phyloP scores from a whole-genome alignment of 805 yeast genomes.

The Zygosaccharomyces bailii region DNA sequence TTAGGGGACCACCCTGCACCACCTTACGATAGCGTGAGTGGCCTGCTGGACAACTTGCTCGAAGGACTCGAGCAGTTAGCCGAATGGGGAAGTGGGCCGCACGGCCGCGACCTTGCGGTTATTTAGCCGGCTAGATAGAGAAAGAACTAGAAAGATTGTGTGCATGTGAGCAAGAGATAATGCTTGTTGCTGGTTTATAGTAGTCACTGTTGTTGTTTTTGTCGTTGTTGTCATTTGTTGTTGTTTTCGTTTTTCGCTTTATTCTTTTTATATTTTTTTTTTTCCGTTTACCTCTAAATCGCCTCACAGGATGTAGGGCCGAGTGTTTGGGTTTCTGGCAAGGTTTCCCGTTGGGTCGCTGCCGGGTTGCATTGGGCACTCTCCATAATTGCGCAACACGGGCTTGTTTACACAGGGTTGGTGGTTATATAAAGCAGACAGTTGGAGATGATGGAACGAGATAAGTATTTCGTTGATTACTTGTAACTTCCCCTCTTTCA shows the following conservation, averaged over 20 bases:
- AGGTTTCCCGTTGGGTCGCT: background rate
- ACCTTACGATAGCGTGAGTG: background rate
- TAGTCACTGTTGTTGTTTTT: conserved; percentile 1
- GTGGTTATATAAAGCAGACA: conserved; percentile 6
- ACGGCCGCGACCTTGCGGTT: too few species aligned
- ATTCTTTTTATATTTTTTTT: background rate
- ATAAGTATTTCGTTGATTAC: too few species aligned
- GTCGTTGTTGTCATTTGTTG: background rate
- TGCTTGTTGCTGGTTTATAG: background rate
- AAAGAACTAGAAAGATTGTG: too few species aligned
- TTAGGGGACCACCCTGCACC: background rate
- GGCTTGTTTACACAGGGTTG: background rate
- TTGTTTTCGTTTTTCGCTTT: background rate
- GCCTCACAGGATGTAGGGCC: background rate
- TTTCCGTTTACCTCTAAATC: too few species aligned
- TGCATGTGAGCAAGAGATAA: too few species aligned
- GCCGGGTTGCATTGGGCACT: background rate
- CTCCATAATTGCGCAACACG: background rate
- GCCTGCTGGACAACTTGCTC: conserved; percentile 2
- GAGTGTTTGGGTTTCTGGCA: background rate
- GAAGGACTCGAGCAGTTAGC: conserved; percentile 14
- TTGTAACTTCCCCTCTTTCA: background rate
- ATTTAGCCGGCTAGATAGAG: conserved; percentile 19
- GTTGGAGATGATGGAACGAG: background rate
- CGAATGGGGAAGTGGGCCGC: conserved; percentile 12